Conservation (phyloP, 2,329 filamentous ascomycete species). For the Xylariaceae sp. region DNA sequence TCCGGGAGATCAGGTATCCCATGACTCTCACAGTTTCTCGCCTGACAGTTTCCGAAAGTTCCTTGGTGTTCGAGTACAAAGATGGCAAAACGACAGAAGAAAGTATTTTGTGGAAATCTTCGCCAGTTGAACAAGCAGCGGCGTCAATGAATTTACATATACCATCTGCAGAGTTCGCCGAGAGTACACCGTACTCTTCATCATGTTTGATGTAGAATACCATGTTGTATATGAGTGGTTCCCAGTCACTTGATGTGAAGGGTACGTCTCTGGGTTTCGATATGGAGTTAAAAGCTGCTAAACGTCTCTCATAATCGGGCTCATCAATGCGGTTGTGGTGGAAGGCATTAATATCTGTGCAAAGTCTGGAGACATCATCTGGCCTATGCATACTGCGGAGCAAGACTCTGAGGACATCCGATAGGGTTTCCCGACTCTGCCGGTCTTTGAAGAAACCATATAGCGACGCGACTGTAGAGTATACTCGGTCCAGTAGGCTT, state of each 20-base stretch:
- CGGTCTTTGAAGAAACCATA: slow-evolving; percentile 92
- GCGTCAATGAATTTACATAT: slow-evolving; percentile 79
- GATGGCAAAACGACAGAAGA: slow-evolving; percentile 72
- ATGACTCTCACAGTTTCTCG: slow-evolving; percentile 82
- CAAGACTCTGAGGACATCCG: slow-evolving; percentile 74
- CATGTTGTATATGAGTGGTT: slow-evolving; percentile 86
- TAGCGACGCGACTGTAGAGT: slow-evolving; percentile 75
- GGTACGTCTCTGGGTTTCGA: slow-evolving; percentile 64
- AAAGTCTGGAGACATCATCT: slow-evolving; percentile 70
- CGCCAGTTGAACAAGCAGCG: slow-evolving; percentile 51
- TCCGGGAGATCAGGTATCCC: slow-evolving; percentile 74
- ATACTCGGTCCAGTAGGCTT: slow-evolving; percentile 69
- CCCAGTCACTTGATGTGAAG: slow-evolving; percentile 78
- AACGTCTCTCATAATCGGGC: slow-evolving; percentile 83
- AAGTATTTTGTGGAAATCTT: slow-evolving; percentile 64
- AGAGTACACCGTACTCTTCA: slow-evolving; percentile 85
- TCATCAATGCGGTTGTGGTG: slow-evolving; percentile 76
- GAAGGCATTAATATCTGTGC: slow-evolving; percentile 81
- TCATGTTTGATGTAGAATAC: slow-evolving; percentile 84
- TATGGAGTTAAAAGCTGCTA: slow-evolving; percentile 76
- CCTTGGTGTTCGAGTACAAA: slow-evolving; percentile 76
- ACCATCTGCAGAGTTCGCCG: slow-evolving; percentile 78
- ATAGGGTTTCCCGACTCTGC: slow-evolving; percentile 74
- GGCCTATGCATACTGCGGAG: slow-evolving; percentile 67
- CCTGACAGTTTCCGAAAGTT: slow-evolving; percentile 82